phyloP scores from a whole-genome alignment of 2,329 filamentous ascomycete species.

The Neofusicoccum umdonicola region DNA sequence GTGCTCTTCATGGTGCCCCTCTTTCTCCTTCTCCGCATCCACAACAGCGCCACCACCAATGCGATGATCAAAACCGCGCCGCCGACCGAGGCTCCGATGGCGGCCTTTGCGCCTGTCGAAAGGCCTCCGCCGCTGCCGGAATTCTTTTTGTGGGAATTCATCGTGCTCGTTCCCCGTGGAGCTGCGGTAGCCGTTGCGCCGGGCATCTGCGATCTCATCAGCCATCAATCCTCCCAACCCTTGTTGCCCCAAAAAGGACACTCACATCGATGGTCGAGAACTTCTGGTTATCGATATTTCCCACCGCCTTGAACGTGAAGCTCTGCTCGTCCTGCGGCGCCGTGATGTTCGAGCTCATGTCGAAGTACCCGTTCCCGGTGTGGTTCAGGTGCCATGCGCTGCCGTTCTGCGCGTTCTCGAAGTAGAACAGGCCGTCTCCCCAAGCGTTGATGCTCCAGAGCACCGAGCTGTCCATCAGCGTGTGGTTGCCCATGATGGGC shows the following conservation, averaged over 20 bases:
- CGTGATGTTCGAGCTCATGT: slow-evolving; percentile 14
- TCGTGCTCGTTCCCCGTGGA: neutral
- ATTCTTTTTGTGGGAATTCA: neutral
- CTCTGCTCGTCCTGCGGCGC: slow-evolving; percentile 7
- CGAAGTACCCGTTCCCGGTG: neutral
- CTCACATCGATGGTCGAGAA: slow-evolving; percentile 16
- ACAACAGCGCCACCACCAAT: neutral
- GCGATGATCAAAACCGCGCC: neutral
- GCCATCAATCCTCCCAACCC: neutral
- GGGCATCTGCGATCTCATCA: neutral
- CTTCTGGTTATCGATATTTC: neutral
- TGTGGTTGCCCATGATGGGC: slow-evolving; percentile 13
- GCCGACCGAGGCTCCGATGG: slow-evolving; percentile 8
- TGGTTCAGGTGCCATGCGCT: slow-evolving; percentile 9
- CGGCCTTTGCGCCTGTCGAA: neutral
- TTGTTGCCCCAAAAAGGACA: neutral
- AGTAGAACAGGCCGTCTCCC: slow-evolving; percentile 13
- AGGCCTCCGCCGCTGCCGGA: neutral
- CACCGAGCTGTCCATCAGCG: neutral
- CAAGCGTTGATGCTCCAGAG: slow-evolving; percentile 13
- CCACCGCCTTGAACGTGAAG: slow-evolving; percentile 12
- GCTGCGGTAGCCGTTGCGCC: neutral
- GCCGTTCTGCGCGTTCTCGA: slow-evolving; percentile 16
- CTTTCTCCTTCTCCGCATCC: neutral
- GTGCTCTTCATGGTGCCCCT: neutral